Evolutionary conservation across 2,329 filamentous ascomycete genomes (phyloP).

Genomic region (Cordyceps militaris): DNA sequence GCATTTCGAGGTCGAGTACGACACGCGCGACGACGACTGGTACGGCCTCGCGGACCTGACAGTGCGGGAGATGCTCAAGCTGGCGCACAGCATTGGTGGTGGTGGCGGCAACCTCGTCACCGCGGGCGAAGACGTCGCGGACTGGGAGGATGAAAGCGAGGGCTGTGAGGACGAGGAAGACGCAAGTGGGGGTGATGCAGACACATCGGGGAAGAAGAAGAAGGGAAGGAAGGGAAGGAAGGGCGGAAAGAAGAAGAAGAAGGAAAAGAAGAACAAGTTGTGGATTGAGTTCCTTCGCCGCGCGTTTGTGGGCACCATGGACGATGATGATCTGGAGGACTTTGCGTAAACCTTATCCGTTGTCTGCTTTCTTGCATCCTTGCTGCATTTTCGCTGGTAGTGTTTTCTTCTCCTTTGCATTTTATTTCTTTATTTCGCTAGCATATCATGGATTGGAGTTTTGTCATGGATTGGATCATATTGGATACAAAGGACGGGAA

Average conservation of each 20-base stretch:
- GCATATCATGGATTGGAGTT: neutral
- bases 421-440: neutral
- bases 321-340: slow-evolving; percentile 56
- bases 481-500: neutral
- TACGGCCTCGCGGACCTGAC: slow-evolving; percentile 79
- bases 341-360: slow-evolving; percentile 22
- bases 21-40: slow-evolving; percentile 66
- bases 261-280: slow-evolving; percentile 53
- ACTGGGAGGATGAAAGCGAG: neutral
- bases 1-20: slow-evolving; percentile 76
- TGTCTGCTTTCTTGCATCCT: neutral
- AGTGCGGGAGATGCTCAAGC: slow-evolving; percentile 68
- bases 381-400: neutral
- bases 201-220: slow-evolving; percentile 10
- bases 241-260: slow-evolving; percentile 43
- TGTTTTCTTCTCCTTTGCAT: neutral
- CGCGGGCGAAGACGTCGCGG: neutral
- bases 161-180: slow-evolving; percentile 24
- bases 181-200: neutral
- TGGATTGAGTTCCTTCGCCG: slow-evolving; percentile 74
- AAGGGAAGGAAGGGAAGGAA: slow-evolving; percentile 13
- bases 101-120: neutral
- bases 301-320: slow-evolving; percentile 71
- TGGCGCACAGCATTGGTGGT: slow-evolving; percentile 57
- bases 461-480: neutral